Percentiles rank a stretch among this genome's conserved stretches.
Evolutionary conservation across 192 early-diverging fungal genomes (phyloP).

Genomic region (Gaertneriomyces sp.): DNA sequence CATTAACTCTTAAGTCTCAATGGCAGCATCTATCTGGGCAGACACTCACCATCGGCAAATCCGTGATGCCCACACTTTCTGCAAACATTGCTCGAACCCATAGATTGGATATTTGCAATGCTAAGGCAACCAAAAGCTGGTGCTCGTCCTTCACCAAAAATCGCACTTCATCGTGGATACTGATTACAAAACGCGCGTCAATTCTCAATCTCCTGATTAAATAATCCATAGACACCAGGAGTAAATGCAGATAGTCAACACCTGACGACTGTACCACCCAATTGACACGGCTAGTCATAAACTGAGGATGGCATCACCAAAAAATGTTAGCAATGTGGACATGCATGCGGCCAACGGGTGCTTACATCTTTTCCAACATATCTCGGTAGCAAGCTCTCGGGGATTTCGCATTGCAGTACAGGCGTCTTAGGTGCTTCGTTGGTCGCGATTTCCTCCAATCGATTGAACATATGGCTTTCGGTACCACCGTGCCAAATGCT

Average conservation of each 20-base stretch:
- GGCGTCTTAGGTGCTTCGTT: conserved; percentile 76
- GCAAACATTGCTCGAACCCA: conserved; percentile 91
- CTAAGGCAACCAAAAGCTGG: conserved; percentile 66
- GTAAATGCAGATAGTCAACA: conserved; percentile 92
- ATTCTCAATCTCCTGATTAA: conserved; percentile 74
- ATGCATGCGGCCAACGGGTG: not conserved
- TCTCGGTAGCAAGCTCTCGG: conserved; percentile 66
- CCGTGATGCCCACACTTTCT: conserved; percentile 75
- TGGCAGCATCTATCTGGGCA: not conserved
- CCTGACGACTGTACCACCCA: conserved; percentile 99
- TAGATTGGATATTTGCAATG: conserved; percentile 86
- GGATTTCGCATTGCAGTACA: conserved; percentile 80
- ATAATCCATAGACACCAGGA: conserved; percentile 84
- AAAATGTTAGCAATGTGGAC: conserved; percentile 20
- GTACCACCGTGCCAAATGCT: conserved; percentile 83
- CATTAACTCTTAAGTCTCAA: not conserved
- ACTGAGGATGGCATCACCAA: conserved; percentile 50
- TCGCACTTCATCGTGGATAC: conserved; percentile 92
- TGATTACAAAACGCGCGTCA: conserved; percentile 78
- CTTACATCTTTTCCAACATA: conserved; percentile 41
- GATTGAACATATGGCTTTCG: conserved; percentile 95
- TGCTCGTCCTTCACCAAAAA: conserved; percentile 82
- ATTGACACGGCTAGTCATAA: conserved; percentile 84
- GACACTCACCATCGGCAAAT: conserved; percentile 70
- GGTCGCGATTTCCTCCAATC: conserved; percentile 76